phyloP scores from a whole-genome alignment of 345 rosid genomes.

The Eucalyptus caleyi region DNA sequence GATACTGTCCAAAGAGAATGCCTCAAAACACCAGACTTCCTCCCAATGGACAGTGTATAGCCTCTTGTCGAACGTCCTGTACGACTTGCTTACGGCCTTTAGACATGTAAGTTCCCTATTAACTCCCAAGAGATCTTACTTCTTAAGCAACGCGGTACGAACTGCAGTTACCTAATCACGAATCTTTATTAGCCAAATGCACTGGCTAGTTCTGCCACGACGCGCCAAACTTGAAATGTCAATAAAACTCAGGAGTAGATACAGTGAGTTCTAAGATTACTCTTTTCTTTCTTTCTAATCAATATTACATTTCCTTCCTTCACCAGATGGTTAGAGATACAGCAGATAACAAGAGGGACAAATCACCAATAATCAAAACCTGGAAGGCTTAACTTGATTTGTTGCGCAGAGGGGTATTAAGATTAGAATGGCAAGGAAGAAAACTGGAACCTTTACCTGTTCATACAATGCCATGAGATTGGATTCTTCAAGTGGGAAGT shows the following conservation, averaged over 20 bases:
- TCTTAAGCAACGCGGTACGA: not conserved
- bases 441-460: conserved; percentile 23
- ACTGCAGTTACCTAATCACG: not conserved
- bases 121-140: not conserved
- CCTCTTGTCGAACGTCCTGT: not conserved
- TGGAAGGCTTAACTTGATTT: not conserved
- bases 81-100: not conserved
- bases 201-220: not conserved
- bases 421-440: not conserved
- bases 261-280: not conserved
- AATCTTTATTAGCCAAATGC: not conserved
- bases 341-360: not conserved
- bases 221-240: not conserved
- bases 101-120: not conserved
- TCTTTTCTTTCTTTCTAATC: not conserved
- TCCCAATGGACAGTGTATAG: not conserved
- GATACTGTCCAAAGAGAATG: not conserved
- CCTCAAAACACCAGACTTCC: not conserved
- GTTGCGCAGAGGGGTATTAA: not conserved
- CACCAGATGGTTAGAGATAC: not conserved
- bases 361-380: not conserved
- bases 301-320: not conserved
- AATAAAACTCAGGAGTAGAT: not conserved
- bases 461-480: conserved; percentile 56
- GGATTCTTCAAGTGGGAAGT: conserved; percentile 81